Evolutionary conservation across 73 alveolate species (phyloP), one percentile per base, ranked within the genome.

Genomic region (Paramecium bursaria): DNA sequence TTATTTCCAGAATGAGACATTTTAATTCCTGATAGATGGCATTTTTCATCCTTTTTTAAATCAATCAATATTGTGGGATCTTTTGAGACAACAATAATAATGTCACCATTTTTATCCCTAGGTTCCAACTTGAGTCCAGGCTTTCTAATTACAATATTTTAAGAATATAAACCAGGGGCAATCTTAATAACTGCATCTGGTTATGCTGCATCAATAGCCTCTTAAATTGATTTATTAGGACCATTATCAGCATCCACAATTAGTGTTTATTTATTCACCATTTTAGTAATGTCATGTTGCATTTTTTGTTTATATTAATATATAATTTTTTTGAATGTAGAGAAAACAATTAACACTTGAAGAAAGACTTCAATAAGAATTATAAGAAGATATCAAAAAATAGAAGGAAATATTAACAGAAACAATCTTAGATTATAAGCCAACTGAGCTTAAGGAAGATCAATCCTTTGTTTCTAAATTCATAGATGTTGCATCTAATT

Each of bases 131-230:
- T 51, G 15, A 76, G 47, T 6, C 53, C 80, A 31, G 88, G 88
- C 23, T 76, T 76, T 49, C 61, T 53, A 17, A 51, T 76, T 4
- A 30, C 31, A 3, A 76, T 76, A 76, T 76, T 76, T 17, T 57
- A 57, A 31, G 74, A 51, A 51, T 76, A 76, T 17, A 76, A 42
- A 6, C 88, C 88, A 47, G 88, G 88, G 4, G 88, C 88, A 15
- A 76, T 76, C 46, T 88, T 87, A 23, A 91, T 91, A 9, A 88
- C 86, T n/a, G 92, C 74, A 7, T 91, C 91, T 19, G 92, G 92
- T 44, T 91, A 93, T 11, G 96, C 96, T 51, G 74, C 47, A 79
- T 85, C 88, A 17, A 91, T 85, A 3, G 96, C 96, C 48, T 82
- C 92, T 30, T 91, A 54, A 27, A 91, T 52, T 1, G 92, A 85